Base-by-base conservation (phyloP, 371 early-diverging fungal species). In the Coelomomyces lativittatus region DNA sequence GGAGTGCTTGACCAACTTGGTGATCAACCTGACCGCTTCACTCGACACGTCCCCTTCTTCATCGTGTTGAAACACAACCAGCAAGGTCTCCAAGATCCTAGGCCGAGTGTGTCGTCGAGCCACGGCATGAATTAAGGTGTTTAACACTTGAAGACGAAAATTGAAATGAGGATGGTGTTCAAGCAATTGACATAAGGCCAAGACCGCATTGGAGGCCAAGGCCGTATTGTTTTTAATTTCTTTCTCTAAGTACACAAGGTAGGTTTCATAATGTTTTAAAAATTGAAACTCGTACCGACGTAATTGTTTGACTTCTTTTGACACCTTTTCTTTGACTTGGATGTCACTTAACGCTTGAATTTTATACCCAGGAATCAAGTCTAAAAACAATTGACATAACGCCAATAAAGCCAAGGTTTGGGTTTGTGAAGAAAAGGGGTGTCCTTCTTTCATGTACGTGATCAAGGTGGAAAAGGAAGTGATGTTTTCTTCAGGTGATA, bases 301-400 rank as follows among this genome's bases (percentile, higher is more conserved):
- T 29, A 46, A 25, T 24, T 43, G 17, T 5, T 24, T 15, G 10
- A 46, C 46, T 1, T 46, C 46, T 37, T 46, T 46, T 26, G 4
- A 4, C 9, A 46, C 46, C 36, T 46, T 46, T 8, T 46, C 46
- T 15, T 14, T 8, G 24, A 34, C 36, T 23, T 46, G 46, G n/a
- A 23, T 37, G 21, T 10, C 43, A 17, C 34, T 46, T 37, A 46
- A 29, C 43, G 25, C 34, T 15, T 17, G 7, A 17, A 46, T 46
- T 7, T 29, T 32, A 37, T 46, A 46, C 14, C 46, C 46, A 5
- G 46, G 46, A 37, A 46, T 46, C 21, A 46, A 5, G 38, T 46
- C 46, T 19, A 33, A 27, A 25, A 23, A 46, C 19, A 46, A 32
- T 43, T 46, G 46, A 19, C 23, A 17, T 9, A 41, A 4, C 41